These are phyloP conservation scores for Tetracladium setigerum DNA, from an alignment of 495 filamentous ascomycete genomes.

Conservation along the genomic window DNA sequence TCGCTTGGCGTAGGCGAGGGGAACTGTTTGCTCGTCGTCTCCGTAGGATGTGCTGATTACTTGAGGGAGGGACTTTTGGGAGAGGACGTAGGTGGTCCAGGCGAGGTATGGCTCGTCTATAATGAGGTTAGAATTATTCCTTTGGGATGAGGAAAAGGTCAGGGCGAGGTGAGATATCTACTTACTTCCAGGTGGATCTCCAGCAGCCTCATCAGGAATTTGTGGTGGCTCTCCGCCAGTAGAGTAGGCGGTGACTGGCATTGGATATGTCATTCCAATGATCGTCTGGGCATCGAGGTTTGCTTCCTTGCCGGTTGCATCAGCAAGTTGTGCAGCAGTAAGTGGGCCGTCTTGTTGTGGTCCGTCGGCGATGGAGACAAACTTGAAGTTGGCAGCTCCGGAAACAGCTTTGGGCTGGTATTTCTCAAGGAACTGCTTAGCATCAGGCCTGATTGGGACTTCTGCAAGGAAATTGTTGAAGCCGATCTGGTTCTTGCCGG, in stretches of 20 bases:
- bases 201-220: constrained; percentile 42
- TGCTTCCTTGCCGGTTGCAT: constrained; percentile 46
- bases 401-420: constrained; percentile 41
- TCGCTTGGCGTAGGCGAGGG: constrained; percentile 49
- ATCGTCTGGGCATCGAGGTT: constrained; percentile 68
- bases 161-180: not conserved
- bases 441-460: constrained; percentile 52
- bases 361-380: constrained; percentile 53
- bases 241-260: constrained; percentile 53
- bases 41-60: constrained; percentile 72
- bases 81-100: constrained; percentile 61
- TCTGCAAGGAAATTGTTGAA: constrained; percentile 66
- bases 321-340: constrained; percentile 10
- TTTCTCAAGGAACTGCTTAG: constrained; percentile 41
- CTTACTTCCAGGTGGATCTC: constrained; percentile 26
- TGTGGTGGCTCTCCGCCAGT: constrained; percentile 57
- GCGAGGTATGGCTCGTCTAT: constrained; percentile 71
- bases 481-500: constrained; percentile 42
- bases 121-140: not conserved
- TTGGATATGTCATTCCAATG: constrained; percentile 49
- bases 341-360: constrained; percentile 37
- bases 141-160: constrained; percentile 27
- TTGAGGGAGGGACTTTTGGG: constrained; percentile 58
- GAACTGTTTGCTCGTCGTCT: constrained; percentile 60
- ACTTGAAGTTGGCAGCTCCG: constrained; percentile 50